phyloP scores from a whole-genome alignment of 768 basidiomycete genomes.

The Myochromella boudieri region DNA sequence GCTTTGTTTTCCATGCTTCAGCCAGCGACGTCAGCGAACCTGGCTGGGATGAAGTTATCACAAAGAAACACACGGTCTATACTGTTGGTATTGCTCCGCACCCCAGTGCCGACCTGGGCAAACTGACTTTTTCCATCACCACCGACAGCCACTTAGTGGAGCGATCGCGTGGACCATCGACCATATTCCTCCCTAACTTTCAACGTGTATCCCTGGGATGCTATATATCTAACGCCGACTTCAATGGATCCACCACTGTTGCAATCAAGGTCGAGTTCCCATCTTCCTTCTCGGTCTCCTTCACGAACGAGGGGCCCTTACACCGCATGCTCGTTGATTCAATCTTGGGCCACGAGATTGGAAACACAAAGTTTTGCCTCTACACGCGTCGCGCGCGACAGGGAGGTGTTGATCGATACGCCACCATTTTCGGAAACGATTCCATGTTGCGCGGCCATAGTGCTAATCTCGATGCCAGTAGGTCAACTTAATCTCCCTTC shows the following conservation, averaged over 20 bases:
- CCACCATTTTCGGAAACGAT: constrained; percentile 17
- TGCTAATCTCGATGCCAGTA: constrained; percentile 16
- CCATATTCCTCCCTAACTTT: background rate
- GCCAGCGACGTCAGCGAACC: background rate
- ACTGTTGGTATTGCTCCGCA: constrained; percentile 7
- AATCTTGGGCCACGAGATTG: constrained; percentile 17
- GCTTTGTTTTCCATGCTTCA: background rate
- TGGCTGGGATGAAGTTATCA: background rate
- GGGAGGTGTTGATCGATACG: constrained; percentile 7
- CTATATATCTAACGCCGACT: background rate
- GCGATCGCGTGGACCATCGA: background rate
- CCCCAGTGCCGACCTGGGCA: background rate
- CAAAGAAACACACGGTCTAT: constrained; percentile 1
- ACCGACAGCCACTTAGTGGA: background rate
- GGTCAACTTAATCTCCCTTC: background rate
- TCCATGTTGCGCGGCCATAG: constrained; percentile 17
- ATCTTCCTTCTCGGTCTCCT: background rate
- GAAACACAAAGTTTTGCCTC: constrained; percentile 22
- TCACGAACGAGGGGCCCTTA: background rate
- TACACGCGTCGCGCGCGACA: constrained; percentile 13
- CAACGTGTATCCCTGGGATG: background rate
- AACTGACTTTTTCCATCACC: background rate
- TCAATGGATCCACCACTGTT: constrained; percentile 4
- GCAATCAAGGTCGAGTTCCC: constrained; percentile 7
- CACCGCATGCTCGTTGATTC: no score